These are phyloP conservation scores for Paraleonurus japonicus DNA, from an alignment of 257 asterid genomes.

Conservation along the genomic window DNA sequence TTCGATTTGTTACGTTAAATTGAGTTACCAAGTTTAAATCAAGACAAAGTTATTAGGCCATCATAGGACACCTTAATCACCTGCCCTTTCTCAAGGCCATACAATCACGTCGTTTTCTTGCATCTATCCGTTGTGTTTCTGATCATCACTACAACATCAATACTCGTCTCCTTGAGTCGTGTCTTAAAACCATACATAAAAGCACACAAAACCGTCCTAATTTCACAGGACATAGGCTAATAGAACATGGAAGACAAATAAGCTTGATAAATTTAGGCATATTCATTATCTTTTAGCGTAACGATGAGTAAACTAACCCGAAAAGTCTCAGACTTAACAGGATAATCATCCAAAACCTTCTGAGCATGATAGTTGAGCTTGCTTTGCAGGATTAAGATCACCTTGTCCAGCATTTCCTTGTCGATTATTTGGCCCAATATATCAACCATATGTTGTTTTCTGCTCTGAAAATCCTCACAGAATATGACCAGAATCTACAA, in stretches of 20 bases:
- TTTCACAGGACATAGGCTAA: not conserved
- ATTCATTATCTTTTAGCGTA: not conserved
- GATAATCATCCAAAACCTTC: slow-evolving; percentile 39
- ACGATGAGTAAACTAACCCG: slow-evolving; percentile 29
- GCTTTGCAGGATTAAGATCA: slow-evolving; percentile 46
- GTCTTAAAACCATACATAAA: not conserved
- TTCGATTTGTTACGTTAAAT: not conserved
- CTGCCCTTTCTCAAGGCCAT: no score
- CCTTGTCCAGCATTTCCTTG: slow-evolving; percentile 42
- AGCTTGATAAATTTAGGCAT: not conserved
- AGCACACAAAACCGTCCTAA: not conserved
- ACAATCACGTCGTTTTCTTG: not conserved
- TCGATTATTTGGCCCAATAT: slow-evolving; percentile 39
- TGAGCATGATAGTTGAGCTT: slow-evolving; percentile 44
- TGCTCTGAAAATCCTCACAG: slow-evolving; percentile 35
- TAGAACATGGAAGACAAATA: not conserved
- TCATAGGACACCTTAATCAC: not conserved
- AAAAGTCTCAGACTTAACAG: slow-evolving; percentile 47
- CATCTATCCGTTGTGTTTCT: not conserved
- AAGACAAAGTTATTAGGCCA: not conserved
- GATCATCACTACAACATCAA: not conserved
- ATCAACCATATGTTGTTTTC: slow-evolving; percentile 30
- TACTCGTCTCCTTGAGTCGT: no score
- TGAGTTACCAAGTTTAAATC: not conserved
- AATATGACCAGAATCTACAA: slow-evolving; percentile 44